Conservation (phyloP, 345 rosid species). For the Nephelium lappaceum region DNA sequence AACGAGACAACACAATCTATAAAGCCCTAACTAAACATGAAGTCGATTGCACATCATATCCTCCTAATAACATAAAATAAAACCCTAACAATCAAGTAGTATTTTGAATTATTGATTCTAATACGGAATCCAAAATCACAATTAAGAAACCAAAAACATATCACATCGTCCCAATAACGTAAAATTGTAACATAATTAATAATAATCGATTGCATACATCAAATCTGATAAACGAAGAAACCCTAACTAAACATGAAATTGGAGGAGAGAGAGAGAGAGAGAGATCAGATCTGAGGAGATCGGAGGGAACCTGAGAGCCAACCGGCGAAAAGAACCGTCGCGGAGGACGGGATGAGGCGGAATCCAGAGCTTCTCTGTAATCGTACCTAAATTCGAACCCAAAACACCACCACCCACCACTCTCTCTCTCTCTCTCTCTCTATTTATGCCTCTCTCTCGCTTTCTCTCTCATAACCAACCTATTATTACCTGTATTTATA, state of each 20-base stretch:
- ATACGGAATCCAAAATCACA: not conserved
- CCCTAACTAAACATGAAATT: not conserved
- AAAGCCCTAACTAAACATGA: not conserved
- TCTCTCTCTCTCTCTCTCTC: not conserved
- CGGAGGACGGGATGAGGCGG: conserved; percentile 66
- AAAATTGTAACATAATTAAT: too few species aligned
- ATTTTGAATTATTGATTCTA: not conserved
- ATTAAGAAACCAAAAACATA: not conserved
- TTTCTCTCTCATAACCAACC: not conserved
- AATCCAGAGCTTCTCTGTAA: conserved; percentile 63
- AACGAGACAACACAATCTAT: not conserved
- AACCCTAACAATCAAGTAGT: not conserved
- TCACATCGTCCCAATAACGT: too few species aligned
- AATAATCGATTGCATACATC: too few species aligned
- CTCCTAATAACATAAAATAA: too few species aligned
- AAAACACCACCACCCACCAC: not conserved
- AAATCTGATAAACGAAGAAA: too few species aligned
- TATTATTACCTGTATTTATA: not conserved
- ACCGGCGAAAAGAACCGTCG: conserved; percentile 81
- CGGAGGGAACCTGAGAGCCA: conserved; percentile 54
- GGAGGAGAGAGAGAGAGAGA: not conserved
- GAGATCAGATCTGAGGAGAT: not conserved
- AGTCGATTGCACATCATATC: too few species aligned
- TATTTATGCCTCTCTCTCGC: not conserved
- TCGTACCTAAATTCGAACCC: conserved; percentile 2